Percentiles rank a stretch among this genome's conserved stretches.
Conservation (phyloP, 331 rosid species). For the Pyrus hybrid region DNA sequence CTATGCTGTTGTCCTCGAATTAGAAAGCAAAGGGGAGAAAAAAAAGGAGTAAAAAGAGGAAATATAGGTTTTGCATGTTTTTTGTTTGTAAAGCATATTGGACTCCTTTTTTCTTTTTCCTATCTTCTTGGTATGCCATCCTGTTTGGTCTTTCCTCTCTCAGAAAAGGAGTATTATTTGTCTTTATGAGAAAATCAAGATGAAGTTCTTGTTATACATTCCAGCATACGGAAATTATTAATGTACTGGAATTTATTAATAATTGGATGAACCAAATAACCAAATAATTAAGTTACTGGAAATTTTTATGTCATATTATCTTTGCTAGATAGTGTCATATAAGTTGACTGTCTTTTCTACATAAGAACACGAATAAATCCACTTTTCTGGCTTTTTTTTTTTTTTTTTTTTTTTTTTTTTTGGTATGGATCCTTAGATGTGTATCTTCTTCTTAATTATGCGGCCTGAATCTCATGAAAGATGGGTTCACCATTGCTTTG, state of each 20-base stretch:
- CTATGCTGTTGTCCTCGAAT: neutral
- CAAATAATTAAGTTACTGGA: neutral
- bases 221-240: too few relatives aligned
- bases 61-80: neutral
- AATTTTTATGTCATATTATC: neutral
- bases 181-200: neutral
- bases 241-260: neutral
- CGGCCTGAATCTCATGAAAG: neutral
- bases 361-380: neutral
- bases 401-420: neutral
- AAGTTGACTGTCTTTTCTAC: neutral
- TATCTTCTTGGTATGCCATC: neutral
- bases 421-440: neutral
- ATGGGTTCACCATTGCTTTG: neutral
- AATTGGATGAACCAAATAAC: neutral
- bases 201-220: neutral
- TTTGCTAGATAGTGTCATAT: neutral
- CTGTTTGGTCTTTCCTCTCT: neutral
- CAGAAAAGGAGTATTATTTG: neutral
- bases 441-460: neutral
- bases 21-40: neutral
- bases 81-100: neutral
- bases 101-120: neutral
- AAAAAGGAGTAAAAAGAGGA: neutral
- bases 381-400: neutral